Percentiles rank a stretch among this genome's conserved stretches.
Conservation (phyloP, 2,329 filamentous ascomycete species). For the Podosphaera aphanis region DNA sequence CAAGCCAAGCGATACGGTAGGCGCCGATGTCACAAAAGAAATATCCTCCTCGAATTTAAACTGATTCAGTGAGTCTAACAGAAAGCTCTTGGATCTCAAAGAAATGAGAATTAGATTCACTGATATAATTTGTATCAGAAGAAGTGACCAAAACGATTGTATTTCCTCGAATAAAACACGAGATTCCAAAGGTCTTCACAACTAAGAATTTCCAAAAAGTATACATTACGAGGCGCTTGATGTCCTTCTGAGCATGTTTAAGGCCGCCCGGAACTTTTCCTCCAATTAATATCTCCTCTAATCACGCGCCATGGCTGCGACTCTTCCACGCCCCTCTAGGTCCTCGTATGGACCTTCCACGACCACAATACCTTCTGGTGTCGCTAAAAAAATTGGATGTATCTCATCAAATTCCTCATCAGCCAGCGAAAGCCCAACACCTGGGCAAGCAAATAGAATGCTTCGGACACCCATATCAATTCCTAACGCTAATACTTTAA, state of each 20-base stretch:
- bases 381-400: slow-evolving; percentile 49
- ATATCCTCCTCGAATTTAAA: not conserved
- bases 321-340: slow-evolving; percentile 31
- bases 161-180: no score
- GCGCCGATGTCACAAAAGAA: not conserved
- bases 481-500: slow-evolving; percentile 25
- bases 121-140: not conserved
- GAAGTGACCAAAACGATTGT: not conserved
- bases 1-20: no score
- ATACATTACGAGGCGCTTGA: no score
- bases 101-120: not conserved
- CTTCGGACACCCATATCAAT: slow-evolving; percentile 36
- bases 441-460: slow-evolving; percentile 27
- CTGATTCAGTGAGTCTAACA: not conserved
- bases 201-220: not conserved
- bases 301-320: slow-evolving; percentile 10
- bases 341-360: slow-evolving; percentile 48
- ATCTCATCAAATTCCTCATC: slow-evolving; percentile 18
- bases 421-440: slow-evolving; percentile 10
- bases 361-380: slow-evolving; percentile 49
- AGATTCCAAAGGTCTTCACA: no score
- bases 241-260: not conserved
- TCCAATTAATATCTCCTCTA: not conserved
- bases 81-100: not conserved
- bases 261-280: not conserved